A percentile compares a stretch with the other conserved stretches of the same genome.
Evolutionary conservation across 1,284 basidiomycete species (phyloP).

Genomic region (Ganoderma sinense): DNA sequence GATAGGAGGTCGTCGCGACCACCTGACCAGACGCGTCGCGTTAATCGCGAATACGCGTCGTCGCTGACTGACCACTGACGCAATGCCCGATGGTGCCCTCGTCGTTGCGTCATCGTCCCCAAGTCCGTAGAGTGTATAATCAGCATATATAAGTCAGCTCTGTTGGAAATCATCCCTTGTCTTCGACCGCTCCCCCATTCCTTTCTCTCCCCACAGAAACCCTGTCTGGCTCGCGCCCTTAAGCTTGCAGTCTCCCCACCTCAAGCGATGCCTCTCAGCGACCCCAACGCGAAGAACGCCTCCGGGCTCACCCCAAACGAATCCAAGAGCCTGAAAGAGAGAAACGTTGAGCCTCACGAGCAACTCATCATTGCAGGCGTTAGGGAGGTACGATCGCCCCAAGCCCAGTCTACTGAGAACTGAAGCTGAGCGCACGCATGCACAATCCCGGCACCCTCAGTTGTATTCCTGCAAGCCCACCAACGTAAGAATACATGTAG

Average conservation of each 20-base stretch:
- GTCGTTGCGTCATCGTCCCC: conserved; percentile 21
- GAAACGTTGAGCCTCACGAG: conserved; percentile 46
- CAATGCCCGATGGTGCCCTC: conserved; percentile 17
- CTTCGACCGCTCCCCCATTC: conserved; percentile 14
- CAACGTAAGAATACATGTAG: conserved; percentile 37
- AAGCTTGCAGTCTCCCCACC: background rate
- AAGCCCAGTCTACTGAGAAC: background rate
- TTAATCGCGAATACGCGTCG: conserved; percentile 16
- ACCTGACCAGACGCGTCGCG: conserved; percentile 15
- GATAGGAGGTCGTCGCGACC: conserved; percentile 6
- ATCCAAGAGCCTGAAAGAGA: conserved; percentile 48
- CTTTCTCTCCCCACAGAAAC: background rate
- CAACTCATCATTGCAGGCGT: conserved; percentile 47
- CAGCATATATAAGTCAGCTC: background rate
- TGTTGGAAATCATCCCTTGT: conserved; percentile 12
- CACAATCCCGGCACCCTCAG: conserved; percentile 35
- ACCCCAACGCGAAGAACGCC: conserved; percentile 44
- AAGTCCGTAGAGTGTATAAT: background rate
- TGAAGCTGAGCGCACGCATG: too few species aligned
- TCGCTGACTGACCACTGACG: conserved; percentile 11
- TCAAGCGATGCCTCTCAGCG: conserved; percentile 40
- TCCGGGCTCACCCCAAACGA: conserved; percentile 50
- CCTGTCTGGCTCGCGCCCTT: background rate
- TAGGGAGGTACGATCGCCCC: conserved; percentile 43
- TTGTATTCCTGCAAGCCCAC: conserved; percentile 54